phyloP scores from a whole-genome alignment of 495 filamentous ascomycete species.

The Sporormia fimetaria region DNA sequence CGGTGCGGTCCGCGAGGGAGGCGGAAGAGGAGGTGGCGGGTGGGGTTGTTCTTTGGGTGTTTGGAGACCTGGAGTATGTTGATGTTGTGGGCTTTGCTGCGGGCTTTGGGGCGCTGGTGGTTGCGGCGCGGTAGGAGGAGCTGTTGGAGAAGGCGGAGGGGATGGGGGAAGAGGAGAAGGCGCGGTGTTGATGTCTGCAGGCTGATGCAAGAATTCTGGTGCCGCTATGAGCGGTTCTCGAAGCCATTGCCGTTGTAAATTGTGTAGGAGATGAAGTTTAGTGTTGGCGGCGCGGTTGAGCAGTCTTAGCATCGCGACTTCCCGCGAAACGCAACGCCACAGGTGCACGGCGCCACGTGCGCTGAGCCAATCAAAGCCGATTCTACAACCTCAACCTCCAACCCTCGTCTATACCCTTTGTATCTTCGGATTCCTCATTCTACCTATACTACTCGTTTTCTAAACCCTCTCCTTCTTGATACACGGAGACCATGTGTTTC shows the following conservation, averaged over 20 bases:
- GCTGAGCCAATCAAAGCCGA: too few species aligned
- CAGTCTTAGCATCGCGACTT: background rate
- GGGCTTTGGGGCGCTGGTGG: slow-evolving; percentile 1
- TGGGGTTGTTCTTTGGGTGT: background rate
- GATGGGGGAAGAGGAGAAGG: slow-evolving; percentile 1
- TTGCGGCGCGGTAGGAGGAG: slow-evolving; percentile 13
- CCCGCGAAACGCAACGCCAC: background rate
- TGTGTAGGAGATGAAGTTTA: too few species aligned
- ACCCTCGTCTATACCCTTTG: too few species aligned
- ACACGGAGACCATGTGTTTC: too few species aligned
- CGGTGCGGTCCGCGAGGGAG: slow-evolving; percentile 9
- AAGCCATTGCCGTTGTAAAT: too few species aligned
- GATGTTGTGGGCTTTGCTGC: slow-evolving; percentile 3
- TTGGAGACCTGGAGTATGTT: background rate
- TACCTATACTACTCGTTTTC: background rate
- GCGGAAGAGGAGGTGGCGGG: slow-evolving; percentile 1
- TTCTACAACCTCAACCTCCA: too few species aligned
- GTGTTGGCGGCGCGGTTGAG: too few species aligned
- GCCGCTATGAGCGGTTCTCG: slow-evolving; percentile 1
- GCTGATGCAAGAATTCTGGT: slow-evolving; percentile 3
- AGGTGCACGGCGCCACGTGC: too few species aligned
- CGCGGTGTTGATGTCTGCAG: slow-evolving; percentile 3
- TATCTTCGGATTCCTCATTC: background rate
- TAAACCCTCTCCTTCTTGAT: background rate
- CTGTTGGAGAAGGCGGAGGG: slow-evolving; percentile 27